Conservation (phyloP, 805 yeast genomes). For the Nakazawaea peltata region DNA sequence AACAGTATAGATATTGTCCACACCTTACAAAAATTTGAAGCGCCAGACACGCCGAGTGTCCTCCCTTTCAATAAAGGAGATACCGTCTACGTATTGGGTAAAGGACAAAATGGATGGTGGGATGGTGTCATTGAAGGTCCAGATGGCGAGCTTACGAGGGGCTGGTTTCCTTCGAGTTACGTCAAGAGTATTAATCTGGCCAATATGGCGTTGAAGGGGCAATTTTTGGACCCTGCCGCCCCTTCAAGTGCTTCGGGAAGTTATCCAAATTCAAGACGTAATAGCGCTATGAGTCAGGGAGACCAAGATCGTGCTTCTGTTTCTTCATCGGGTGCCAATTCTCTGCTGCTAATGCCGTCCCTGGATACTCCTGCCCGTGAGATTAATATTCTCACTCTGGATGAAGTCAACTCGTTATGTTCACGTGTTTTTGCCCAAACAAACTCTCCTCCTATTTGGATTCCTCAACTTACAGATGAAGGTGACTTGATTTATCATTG, state of each 20-base stretch:
- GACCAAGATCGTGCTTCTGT: conserved; percentile 7
- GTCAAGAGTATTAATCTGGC: conserved; percentile 27
- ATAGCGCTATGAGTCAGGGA: conserved; percentile 34
- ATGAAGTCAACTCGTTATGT: conserved; percentile 7
- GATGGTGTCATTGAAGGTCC: conserved; percentile 52
- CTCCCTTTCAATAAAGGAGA: conserved; percentile 63
- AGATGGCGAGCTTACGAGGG: conserved; percentile 43
- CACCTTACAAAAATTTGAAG: conserved; percentile 48
- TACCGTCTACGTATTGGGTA: conserved; percentile 58
- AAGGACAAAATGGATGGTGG: conserved; percentile 76
- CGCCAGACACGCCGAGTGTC: too few species aligned
- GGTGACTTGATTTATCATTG: conserved; percentile 54
- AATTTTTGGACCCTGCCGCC: neutral
- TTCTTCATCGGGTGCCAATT: too few species aligned
- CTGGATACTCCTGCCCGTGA: conserved; percentile 8
- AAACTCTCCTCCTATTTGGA: conserved; percentile 42
- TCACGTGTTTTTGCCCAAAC: conserved; percentile 19
- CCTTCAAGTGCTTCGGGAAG: neutral
- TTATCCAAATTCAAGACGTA: conserved; percentile 26
- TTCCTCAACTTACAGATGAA: conserved; percentile 48
- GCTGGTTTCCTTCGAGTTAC: conserved; percentile 79
- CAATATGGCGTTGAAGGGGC: neutral
- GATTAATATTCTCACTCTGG: conserved; percentile 12
- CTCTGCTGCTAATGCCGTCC: neutral
- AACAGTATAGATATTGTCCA: conserved; percentile 43